Percentiles rank a stretch among this genome's conserved stretches.
These are phyloP conservation scores for Vicia sativa DNA, from an alignment of 306 rosid species.

Conservation along the genomic window DNA sequence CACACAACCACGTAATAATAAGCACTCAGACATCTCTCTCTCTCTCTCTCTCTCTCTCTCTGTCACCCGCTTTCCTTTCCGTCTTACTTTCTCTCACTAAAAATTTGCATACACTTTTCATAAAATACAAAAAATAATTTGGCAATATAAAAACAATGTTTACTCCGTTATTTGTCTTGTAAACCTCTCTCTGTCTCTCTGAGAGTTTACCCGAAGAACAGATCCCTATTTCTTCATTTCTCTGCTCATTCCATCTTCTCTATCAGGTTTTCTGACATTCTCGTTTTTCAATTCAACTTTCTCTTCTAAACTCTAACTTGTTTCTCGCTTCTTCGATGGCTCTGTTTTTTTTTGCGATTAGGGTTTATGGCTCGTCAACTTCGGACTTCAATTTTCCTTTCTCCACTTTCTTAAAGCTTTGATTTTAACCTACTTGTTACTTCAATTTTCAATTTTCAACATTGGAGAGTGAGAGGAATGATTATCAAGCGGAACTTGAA, in stretches of 20 bases:
- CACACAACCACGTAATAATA: slow-evolving; percentile 33
- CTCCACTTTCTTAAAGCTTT: slow-evolving; percentile 24
- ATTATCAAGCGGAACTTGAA: slow-evolving; percentile 91
- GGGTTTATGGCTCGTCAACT: slow-evolving; percentile 61
- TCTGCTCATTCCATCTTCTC: slow-evolving; percentile 49
- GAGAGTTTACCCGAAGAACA: slow-evolving; percentile 40
- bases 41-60: slow-evolving; percentile 60
- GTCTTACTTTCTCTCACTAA: slow-evolving; percentile 52
- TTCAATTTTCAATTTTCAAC: slow-evolving; percentile 40
- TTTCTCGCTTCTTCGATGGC: slow-evolving; percentile 47
- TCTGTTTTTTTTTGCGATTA: slow-evolving; percentile 69
- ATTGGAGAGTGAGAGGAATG: slow-evolving; percentile 61
- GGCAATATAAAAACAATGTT: slow-evolving; percentile 1
- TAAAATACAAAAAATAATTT: slow-evolving; percentile 35
- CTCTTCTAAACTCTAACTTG: slow-evolving; percentile 27
- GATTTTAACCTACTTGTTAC: slow-evolving; percentile 36
- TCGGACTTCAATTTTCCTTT: slow-evolving; percentile 27
- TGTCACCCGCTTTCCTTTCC: slow-evolving; percentile 52
- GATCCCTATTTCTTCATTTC: slow-evolving; percentile 72
- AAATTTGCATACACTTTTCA: slow-evolving; percentile 4
- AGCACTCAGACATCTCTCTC: slow-evolving; percentile 46
- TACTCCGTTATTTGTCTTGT: slow-evolving; percentile 19
- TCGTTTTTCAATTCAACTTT: slow-evolving; percentile 32
- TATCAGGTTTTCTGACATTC: slow-evolving; percentile 45
- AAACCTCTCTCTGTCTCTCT: slow-evolving; percentile 41